Conservation (phyloP, 768 basidiomycete species). For the Suillus alpinus region DNA sequence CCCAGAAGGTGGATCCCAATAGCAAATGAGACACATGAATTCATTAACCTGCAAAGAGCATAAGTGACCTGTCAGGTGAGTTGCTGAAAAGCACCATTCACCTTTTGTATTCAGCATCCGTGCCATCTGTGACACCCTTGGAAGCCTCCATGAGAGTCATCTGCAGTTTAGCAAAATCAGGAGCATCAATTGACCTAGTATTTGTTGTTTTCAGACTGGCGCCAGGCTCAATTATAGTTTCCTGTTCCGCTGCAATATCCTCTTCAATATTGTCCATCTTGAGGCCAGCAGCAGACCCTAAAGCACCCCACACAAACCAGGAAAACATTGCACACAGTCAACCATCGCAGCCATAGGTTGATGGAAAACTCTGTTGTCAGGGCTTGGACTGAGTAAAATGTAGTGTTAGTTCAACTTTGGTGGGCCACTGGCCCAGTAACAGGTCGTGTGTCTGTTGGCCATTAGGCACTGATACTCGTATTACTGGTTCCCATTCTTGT, state of each 20-base stretch:
- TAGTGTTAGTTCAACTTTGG: too few relatives aligned
- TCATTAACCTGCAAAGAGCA: not conserved
- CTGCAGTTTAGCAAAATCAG: not conserved
- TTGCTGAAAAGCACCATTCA: not conserved
- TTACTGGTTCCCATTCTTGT: not conserved
- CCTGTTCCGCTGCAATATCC: not conserved
- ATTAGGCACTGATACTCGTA: not conserved
- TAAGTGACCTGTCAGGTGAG: conserved; percentile 8
- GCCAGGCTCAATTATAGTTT: not conserved
- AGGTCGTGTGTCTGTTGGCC: too few relatives aligned
- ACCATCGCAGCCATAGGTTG: too few relatives aligned
- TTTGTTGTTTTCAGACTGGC: not conserved
- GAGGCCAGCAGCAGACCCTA: not conserved
- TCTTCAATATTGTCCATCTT: not conserved
- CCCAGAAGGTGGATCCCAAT: not conserved
- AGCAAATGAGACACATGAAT: not conserved
- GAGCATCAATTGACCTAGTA: not conserved
- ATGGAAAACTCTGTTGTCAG: too few relatives aligned
- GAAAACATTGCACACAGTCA: not conserved
- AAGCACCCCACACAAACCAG: not conserved
- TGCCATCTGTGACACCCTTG: conserved; percentile 31
- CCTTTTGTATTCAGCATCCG: conserved; percentile 13
- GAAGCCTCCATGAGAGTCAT: conserved; percentile 21
- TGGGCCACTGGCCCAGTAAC: too few relatives aligned
- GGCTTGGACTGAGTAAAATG: too few relatives aligned